Percentiles rank a stretch among this genome's conserved stretches.
Conservation (phyloP, 2,329 filamentous ascomycete genomes). For the Phyllosticta citriasiana region DNA sequence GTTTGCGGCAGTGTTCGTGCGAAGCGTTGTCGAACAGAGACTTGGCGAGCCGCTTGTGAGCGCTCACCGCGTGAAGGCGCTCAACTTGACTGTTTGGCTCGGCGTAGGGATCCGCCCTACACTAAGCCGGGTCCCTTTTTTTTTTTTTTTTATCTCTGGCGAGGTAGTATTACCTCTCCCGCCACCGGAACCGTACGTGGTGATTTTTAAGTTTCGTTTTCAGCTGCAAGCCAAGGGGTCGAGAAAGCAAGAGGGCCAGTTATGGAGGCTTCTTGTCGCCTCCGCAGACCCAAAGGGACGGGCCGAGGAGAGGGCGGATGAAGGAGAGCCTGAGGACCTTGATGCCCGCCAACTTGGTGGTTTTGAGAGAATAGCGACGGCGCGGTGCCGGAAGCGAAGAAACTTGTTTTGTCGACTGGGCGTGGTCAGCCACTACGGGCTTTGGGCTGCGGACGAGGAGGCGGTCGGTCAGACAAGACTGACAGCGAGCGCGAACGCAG, state of each 20-base stretch:
- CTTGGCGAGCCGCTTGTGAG: constrained; percentile 43
- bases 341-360: constrained; percentile 92
- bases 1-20: background rate
- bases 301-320: constrained; percentile 83
- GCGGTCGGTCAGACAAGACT: background rate
- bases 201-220: constrained; percentile 1
- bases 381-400: constrained; percentile 24
- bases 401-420: background rate
- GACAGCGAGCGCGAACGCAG: background rate
- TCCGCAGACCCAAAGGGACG: constrained; percentile 90
- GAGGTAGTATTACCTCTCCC: constrained; percentile 11
- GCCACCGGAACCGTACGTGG: constrained; percentile 6
- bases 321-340: constrained; percentile 60
- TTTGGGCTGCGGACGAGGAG: background rate
- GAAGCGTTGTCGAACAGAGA: no score
- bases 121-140: constrained; percentile 25
- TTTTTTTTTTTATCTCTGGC: background rate
- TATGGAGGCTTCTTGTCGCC: constrained; percentile 97
- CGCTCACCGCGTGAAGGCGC: constrained; percentile 41
- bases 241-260: constrained; percentile 45
- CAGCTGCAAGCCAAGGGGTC: constrained; percentile 12
- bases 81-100: constrained; percentile 41
- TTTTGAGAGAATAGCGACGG: constrained; percentile 35
- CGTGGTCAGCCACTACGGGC: background rate
- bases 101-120: constrained; percentile 37